Conservation (phyloP, 176 grass and related monocot species). For the Aegilops tauschii region DNA sequence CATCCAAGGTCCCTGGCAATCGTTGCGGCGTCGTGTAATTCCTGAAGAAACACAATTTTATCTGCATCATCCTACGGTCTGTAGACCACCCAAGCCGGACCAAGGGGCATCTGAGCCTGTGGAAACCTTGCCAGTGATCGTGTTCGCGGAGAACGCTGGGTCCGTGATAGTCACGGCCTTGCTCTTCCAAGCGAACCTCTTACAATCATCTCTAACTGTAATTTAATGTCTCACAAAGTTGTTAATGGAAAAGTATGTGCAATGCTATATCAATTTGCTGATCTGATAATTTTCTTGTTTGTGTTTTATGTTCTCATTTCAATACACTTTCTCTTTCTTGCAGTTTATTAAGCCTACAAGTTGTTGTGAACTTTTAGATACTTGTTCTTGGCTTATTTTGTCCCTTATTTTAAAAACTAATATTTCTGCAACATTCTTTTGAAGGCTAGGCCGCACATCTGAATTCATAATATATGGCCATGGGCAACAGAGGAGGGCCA, state of each 20-base stretch:
- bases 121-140: too few species aligned
- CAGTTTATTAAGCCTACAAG: slow-evolving; percentile 11
- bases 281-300: not conserved
- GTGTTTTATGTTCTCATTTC: slow-evolving; percentile 8
- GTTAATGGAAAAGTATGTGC: not conserved
- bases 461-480: slow-evolving; percentile 91
- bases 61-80: too few species aligned
- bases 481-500: slow-evolving; percentile 86
- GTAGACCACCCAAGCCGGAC: too few species aligned
- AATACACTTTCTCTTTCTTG: slow-evolving; percentile 1
- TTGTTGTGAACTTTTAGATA: not conserved
- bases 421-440: slow-evolving; percentile 30
- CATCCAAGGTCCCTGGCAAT: too few species aligned
- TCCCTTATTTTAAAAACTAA: slow-evolving; percentile 1
- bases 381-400: slow-evolving; percentile 27
- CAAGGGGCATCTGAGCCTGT: too few species aligned
- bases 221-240: not conserved
- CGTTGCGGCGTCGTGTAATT: too few species aligned
- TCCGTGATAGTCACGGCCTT: too few species aligned
- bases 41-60: too few species aligned
- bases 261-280: slow-evolving; percentile 15
- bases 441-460: slow-evolving; percentile 77
- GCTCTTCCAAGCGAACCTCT: too few species aligned
- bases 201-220: not conserved
- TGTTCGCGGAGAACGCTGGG: too few species aligned